These are phyloP conservation scores for Agastache rugosa DNA, from an alignment of 257 asterid species.

Conservation along the genomic window DNA sequence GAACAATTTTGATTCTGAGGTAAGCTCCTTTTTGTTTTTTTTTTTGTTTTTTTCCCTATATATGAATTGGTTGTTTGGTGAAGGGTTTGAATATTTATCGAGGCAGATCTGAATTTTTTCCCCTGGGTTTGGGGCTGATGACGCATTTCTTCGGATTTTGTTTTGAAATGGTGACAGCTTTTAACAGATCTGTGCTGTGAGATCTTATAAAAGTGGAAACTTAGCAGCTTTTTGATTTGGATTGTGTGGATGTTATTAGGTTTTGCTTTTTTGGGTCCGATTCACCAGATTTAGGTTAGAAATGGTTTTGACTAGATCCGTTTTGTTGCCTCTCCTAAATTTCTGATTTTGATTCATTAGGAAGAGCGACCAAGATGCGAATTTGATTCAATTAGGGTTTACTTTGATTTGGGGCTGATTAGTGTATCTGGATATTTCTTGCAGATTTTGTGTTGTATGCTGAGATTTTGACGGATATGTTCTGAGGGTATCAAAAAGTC, in stretches of 20 bases:
- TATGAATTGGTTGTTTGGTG: conserved; percentile 1
- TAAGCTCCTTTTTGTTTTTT: conserved; percentile 26
- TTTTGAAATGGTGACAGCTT: background rate
- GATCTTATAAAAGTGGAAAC: background rate
- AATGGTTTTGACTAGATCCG: conserved; percentile 10
- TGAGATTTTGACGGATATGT: conserved; percentile 28
- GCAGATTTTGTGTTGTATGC: conserved; percentile 49
- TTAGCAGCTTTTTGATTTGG: background rate
- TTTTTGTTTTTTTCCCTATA: background rate
- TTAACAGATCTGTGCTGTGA: conserved; percentile 20
- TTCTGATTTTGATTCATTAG: background rate
- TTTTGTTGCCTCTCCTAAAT: background rate
- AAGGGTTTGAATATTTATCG: background rate
- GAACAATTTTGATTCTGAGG: conserved; percentile 19
- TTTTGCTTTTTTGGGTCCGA: background rate
- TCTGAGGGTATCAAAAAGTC: conserved; percentile 13
- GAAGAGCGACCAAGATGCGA: background rate
- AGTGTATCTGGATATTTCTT: conserved; percentile 21
- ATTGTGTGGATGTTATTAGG: background rate
- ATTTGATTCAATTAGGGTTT: conserved; percentile 11
- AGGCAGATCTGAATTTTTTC: conserved; percentile 21
- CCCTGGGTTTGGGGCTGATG: conserved; percentile 6
- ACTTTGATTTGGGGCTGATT: conserved; percentile 23
- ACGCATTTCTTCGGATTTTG: conserved; percentile 20
- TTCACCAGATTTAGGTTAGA: conserved; percentile 4